phyloP scores from a whole-genome alignment of 1,284 basidiomycete species.

The Mycosarcoma mackinlayi region DNA sequence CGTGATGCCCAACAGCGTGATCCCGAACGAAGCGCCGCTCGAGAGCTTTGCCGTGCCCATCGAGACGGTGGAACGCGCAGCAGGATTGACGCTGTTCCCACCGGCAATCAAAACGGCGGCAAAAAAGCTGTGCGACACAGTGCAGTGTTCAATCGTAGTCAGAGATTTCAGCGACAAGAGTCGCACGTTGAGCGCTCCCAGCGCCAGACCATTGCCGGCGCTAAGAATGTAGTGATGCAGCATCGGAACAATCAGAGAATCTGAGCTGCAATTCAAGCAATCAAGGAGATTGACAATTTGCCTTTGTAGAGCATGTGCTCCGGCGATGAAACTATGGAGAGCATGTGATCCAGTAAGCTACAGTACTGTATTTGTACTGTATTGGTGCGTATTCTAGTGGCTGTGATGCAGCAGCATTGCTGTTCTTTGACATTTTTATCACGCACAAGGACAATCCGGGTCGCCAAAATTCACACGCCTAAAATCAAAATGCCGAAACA shows the following conservation, averaged over 20 bases:
- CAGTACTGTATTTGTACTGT: no score
- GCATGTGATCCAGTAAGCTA: no score
- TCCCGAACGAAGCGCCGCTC: slow-evolving; percentile 63
- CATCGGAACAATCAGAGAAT: no score
- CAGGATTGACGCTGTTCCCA: slow-evolving; percentile 89
- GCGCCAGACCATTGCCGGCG: slow-evolving; percentile 14
- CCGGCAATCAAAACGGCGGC: slow-evolving; percentile 81
- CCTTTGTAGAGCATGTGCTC: no score
- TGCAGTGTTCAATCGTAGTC: slow-evolving; percentile 60
- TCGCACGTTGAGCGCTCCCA: slow-evolving; percentile 29
- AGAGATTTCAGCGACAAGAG: slow-evolving; percentile 58
- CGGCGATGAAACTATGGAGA: no score
- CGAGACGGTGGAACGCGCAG: slow-evolving; percentile 88
- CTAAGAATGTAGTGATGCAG: slow-evolving; percentile 21
- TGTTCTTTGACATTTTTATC: no score
- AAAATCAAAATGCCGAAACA: no score
- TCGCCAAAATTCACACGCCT: no score
- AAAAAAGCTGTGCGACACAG: slow-evolving; percentile 80
- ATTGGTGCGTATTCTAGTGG: no score
- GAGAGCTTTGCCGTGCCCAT: slow-evolving; percentile 71
- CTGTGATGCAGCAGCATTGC: no score
- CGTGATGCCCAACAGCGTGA: slow-evolving; percentile 66
- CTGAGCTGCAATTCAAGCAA: neutral
- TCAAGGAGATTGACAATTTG: neutral
- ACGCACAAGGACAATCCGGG: no score